A percentile compares a stretch with the other conserved stretches of the same genome.
Evolutionary conservation across 2,329 filamentous ascomycete genomes (phyloP).

Genomic region (Microsporum canis): DNA sequence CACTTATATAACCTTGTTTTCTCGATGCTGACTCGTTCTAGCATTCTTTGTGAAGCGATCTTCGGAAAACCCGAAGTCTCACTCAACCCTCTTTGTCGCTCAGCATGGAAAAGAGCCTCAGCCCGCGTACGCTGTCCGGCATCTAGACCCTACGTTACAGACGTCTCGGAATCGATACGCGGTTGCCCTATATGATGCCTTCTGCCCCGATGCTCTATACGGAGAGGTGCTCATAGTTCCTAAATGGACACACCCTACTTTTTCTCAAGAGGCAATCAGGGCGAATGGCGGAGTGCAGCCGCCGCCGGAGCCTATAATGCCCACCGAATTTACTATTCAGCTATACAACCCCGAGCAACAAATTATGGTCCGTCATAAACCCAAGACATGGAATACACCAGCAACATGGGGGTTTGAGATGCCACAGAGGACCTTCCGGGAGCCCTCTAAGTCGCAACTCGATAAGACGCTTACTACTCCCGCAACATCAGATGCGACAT

Average conservation of each 20-base stretch:
- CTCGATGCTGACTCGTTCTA: slow-evolving; percentile 17
- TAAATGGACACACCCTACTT: slow-evolving; percentile 70
- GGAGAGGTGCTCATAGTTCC: slow-evolving; percentile 77
- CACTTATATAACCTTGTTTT: neutral
- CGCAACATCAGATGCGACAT: slow-evolving; percentile 44
- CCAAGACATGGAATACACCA: slow-evolving; percentile 67
- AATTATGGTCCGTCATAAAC: slow-evolving; percentile 54
- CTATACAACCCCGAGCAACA: slow-evolving; percentile 91
- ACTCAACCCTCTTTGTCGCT: slow-evolving; percentile 35
- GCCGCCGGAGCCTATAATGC: slow-evolving; percentile 60
- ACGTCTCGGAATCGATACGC: slow-evolving; percentile 74
- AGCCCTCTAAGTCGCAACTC: slow-evolving; percentile 65
- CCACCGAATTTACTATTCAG: slow-evolving; percentile 68
- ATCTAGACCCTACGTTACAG: slow-evolving; percentile 58
- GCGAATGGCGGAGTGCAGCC: slow-evolving; percentile 53
- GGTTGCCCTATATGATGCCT: slow-evolving; percentile 71
- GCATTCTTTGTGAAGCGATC: slow-evolving; percentile 50
- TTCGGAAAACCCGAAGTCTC: slow-evolving; percentile 33
- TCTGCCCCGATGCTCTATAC: slow-evolving; percentile 68
- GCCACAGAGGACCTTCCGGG: slow-evolving; percentile 70
- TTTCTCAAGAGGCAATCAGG: slow-evolving; percentile 71
- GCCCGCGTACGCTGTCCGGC: slow-evolving; percentile 69
- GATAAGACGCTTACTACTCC: slow-evolving; percentile 61
- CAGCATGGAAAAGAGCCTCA: slow-evolving; percentile 70
- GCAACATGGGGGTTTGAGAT: slow-evolving; percentile 88